These are phyloP conservation scores for Diaporthe ilicicola DNA, from an alignment of 2,329 filamentous ascomycete species.

Conservation along the genomic window DNA sequence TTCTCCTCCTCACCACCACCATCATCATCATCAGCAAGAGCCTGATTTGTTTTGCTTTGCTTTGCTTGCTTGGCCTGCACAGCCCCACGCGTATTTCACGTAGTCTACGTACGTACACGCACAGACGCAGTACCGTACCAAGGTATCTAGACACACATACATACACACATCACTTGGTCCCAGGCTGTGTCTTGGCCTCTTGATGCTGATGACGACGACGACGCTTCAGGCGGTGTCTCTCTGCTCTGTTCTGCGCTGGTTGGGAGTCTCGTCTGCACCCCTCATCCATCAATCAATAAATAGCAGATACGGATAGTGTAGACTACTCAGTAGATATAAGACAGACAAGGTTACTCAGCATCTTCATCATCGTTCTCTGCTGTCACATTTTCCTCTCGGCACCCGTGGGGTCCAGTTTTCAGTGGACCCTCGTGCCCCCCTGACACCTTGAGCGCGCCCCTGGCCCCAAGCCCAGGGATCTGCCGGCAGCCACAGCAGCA, in stretches of 20 bases:
- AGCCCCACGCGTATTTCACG: no score
- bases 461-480: background rate
- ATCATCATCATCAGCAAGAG: background rate
- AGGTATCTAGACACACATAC: background rate
- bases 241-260: background rate
- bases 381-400: no score
- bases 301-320: background rate
- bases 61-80: background rate
- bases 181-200: background rate
- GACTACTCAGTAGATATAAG: background rate
- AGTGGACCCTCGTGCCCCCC: no score
- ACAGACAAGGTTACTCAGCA: background rate
- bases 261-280: background rate
- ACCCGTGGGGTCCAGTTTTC: no score
- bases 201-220: conserved; percentile 14
- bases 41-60: background rate
- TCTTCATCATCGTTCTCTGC: background rate
- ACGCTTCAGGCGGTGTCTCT: background rate
- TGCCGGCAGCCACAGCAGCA: conserved; percentile 16
- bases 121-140: background rate
- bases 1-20: background rate
- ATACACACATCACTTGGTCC: background rate
- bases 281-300: background rate
- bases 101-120: no score
- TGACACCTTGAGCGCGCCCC: no score